phyloP scores from a whole-genome alignment of 495 filamentous ascomycete genomes.

The Podospora pseudopauciseta region DNA sequence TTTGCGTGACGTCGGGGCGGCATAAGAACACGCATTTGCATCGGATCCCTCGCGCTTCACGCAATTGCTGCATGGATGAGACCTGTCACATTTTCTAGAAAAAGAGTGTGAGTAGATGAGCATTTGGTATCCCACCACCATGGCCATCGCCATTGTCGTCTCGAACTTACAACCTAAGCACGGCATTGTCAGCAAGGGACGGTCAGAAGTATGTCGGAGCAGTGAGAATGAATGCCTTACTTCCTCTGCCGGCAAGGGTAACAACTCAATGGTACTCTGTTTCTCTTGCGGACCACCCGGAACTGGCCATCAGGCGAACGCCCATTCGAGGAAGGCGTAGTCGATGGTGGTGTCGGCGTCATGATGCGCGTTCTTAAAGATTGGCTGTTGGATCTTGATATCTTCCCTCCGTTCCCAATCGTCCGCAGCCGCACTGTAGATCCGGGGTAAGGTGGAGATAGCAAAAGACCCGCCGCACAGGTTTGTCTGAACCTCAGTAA shows the following conservation, averaged over 20 bases:
- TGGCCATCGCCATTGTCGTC: background rate
- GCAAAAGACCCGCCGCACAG: background rate
- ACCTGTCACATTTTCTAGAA: slow-evolving; percentile 80
- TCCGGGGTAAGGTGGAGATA: slow-evolving; percentile 2
- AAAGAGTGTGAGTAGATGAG: background rate
- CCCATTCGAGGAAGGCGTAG: slow-evolving; percentile 66
- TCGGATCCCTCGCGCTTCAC: slow-evolving; percentile 72
- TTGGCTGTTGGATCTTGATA: no score
- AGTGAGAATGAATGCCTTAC: slow-evolving; percentile 50
- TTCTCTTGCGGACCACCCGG: slow-evolving; percentile 88
- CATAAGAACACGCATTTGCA: slow-evolving; percentile 83
- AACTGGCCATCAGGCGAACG: slow-evolving; percentile 85
- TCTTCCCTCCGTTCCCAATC: background rate
- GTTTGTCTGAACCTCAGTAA: background rate
- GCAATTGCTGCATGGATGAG: slow-evolving; percentile 92
- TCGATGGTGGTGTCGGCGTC: slow-evolving; percentile 91
- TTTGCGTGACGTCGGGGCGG: slow-evolving; percentile 69
- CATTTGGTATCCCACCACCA: background rate
- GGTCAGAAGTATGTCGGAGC: background rate
- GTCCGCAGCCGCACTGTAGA: background rate
- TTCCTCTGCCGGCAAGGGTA: slow-evolving; percentile 92
- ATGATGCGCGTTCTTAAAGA: slow-evolving; percentile 40
- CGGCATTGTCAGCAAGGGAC: slow-evolving; percentile 22
- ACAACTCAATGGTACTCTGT: slow-evolving; percentile 90
- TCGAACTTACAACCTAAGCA: slow-evolving; percentile 33